phyloP scores from a whole-genome alignment of 495 filamentous ascomycete species.

The Pseudomonodictys pantanalensis region DNA sequence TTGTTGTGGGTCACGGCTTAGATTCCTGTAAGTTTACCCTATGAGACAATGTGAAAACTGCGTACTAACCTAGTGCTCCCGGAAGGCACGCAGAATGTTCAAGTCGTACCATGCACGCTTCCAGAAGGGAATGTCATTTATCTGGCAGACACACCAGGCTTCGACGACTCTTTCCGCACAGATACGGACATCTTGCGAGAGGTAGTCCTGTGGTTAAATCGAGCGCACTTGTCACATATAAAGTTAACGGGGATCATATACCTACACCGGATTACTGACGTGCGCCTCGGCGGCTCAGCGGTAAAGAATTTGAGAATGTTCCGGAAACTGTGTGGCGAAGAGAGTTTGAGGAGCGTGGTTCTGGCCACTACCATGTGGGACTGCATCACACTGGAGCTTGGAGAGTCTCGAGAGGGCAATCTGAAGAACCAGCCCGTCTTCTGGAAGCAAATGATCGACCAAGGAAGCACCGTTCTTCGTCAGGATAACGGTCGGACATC shows the following conservation, averaged over 20 bases:
- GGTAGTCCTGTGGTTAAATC: constrained; percentile 12
- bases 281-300: not conserved
- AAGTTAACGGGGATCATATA: constrained; percentile 18
- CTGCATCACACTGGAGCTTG: constrained; percentile 2
- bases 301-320: constrained; percentile 20
- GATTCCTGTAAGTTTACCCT: constrained; percentile 9
- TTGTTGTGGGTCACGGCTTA: constrained; percentile 11
- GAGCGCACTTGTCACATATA: not conserved
- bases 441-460: constrained; percentile 35
- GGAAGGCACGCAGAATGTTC: constrained; percentile 7
- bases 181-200: constrained; percentile 12
- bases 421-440: constrained; percentile 23
- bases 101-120: constrained; percentile 12
- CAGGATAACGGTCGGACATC: constrained; percentile 3
- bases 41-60: not conserved
- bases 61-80: not conserved
- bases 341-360: constrained; percentile 9
- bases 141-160: constrained; percentile 19
- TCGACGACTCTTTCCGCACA: constrained; percentile 13
- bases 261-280: constrained; percentile 13
- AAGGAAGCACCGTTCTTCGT: constrained; percentile 14
- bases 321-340: constrained; percentile 16
- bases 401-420: constrained; percentile 3
- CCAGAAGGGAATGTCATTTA: not conserved
- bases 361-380: constrained; percentile 23